phyloP scores from a whole-genome alignment of 2,329 filamentous ascomycete genomes.

The Aspergillus tanneri region DNA sequence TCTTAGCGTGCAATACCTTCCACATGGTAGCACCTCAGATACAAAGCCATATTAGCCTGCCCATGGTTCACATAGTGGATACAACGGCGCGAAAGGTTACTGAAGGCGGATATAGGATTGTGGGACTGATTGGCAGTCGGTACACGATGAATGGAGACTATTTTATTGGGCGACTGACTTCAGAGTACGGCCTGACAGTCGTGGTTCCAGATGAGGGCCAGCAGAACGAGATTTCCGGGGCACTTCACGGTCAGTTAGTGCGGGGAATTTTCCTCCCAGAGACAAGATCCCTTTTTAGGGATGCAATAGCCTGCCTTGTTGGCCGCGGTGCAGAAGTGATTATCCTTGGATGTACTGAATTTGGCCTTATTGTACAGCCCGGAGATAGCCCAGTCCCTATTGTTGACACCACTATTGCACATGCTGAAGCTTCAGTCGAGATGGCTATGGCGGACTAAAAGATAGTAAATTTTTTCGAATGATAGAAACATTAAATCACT shows the following conservation, averaged over 20 bases:
- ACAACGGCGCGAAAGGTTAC: not conserved
- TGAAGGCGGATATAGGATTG: not conserved
- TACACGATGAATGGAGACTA: conserved; percentile 1
- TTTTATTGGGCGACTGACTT: not conserved
- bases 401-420: conserved; percentile 4
- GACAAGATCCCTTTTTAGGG: conserved; percentile 24
- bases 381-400: conserved; percentile 6
- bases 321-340: conserved; percentile 1
- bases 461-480: no score
- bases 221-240: not conserved
- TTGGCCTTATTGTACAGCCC: conserved; percentile 1
- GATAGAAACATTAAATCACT: no score
- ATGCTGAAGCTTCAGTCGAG: not conserved
- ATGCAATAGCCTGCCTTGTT: conserved; percentile 1
- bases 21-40: not conserved
- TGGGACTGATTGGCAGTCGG: not conserved
- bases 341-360: conserved; percentile 13
- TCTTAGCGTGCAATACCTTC: conserved; percentile 10
- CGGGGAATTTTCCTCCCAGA: conserved; percentile 12
- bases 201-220: not conserved
- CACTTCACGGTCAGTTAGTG: not conserved
- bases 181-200: not conserved
- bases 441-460: no score
- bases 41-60: not conserved
- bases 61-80: conserved; percentile 1